Percentiles rank a stretch among this genome's conserved stretches.
These are phyloP conservation scores for Saitozyma sp. DNA, from an alignment of 768 basidiomycete species.

Conservation along the genomic window DNA sequence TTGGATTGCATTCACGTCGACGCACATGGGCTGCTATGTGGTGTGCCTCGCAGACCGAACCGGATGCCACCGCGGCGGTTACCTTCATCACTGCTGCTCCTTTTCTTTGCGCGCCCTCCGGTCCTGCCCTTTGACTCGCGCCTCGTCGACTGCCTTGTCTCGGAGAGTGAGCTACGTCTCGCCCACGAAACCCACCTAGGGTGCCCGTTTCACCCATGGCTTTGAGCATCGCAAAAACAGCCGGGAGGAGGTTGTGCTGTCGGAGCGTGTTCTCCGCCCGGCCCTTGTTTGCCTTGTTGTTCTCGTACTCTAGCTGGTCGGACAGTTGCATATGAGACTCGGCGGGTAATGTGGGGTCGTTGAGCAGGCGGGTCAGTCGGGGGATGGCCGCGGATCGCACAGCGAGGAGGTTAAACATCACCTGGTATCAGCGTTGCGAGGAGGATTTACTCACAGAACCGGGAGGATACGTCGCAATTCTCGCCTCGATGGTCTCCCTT, in stretches of 20 bases:
- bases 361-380: slow-evolving; percentile 63
- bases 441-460: slow-evolving; percentile 67
- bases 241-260: slow-evolving; percentile 46
- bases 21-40: too few species aligned
- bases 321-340: slow-evolving; percentile 17
- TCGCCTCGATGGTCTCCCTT: slow-evolving; percentile 77
- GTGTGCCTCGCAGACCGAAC: too few species aligned
- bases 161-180: background rate
- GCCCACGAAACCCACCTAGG: slow-evolving; percentile 24
- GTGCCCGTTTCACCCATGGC: slow-evolving; percentile 35
- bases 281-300: slow-evolving; percentile 32
- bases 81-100: background rate
- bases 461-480: slow-evolving; percentile 86
- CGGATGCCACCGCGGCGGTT: too few species aligned
- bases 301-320: slow-evolving; percentile 41
- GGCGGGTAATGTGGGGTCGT: slow-evolving; percentile 42
- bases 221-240: slow-evolving; percentile 44
- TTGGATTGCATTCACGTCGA: background rate
- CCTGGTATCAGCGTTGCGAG: slow-evolving; percentile 56
- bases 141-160: slow-evolving; percentile 37
- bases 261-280: slow-evolving; percentile 43
- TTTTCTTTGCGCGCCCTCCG: slow-evolving; percentile 19
- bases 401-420: slow-evolving; percentile 89
- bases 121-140: slow-evolving; percentile 36
- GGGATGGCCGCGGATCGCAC: slow-evolving; percentile 80